Conservation (phyloP, 2,329 filamentous ascomycete genomes). For the Sphaceloma murrayae region DNA sequence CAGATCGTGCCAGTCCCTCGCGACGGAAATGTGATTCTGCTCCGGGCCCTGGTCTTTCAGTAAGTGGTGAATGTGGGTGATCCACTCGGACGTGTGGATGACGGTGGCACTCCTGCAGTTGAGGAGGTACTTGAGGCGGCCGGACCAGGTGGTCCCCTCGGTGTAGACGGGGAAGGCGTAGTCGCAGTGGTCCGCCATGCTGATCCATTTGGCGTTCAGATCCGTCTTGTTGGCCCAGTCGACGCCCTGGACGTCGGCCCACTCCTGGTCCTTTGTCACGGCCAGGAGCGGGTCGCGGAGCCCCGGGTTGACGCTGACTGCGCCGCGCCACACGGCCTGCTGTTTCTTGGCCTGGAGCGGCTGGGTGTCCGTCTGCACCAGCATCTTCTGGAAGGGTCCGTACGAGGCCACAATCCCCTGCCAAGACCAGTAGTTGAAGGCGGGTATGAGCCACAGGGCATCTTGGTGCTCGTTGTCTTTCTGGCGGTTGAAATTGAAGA, state of each 20-base stretch:
- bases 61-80: constrained; percentile 23
- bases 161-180: constrained; percentile 25
- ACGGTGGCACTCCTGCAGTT: constrained; percentile 26
- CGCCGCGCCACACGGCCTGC: constrained; percentile 26
- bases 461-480: constrained; percentile 27
- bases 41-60: constrained; percentile 21
- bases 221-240: constrained; percentile 17
- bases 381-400: constrained; percentile 7
- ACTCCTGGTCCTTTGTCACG: constrained; percentile 25
- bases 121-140: constrained; percentile 25
- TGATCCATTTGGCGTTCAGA: constrained; percentile 11
- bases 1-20: constrained; percentile 24
- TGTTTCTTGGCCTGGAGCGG: constrained; percentile 4
- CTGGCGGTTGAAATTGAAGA: constrained; percentile 21
- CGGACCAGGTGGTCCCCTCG: constrained; percentile 25
- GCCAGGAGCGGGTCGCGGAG: constrained; percentile 27
- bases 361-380: not conserved
- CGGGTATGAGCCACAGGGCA: constrained; percentile 43
- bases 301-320: constrained; percentile 23
- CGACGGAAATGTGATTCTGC: constrained; percentile 26
- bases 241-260: constrained; percentile 30
- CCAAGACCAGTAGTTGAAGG: constrained; percentile 44
- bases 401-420: constrained; percentile 20
- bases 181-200: constrained; percentile 22
- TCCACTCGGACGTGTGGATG: constrained; percentile 24